Conservation (phyloP, 352 stramenopile genomes). For the Thraustochytrium sp. region DNA sequence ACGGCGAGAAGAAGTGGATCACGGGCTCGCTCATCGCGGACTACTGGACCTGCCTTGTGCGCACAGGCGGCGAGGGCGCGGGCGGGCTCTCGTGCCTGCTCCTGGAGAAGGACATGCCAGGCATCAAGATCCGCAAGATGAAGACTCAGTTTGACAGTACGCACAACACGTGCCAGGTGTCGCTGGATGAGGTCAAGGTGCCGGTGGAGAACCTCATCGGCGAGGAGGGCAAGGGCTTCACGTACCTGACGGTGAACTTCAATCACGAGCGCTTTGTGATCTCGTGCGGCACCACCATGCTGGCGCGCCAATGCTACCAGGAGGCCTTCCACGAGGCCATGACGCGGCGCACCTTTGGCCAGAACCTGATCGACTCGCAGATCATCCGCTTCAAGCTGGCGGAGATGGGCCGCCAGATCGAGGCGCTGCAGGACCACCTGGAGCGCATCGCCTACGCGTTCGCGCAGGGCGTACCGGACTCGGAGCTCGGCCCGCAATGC, state of each 20-base stretch:
- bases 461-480: constrained; percentile 19
- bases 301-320: constrained; percentile 59
- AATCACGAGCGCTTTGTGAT: constrained; percentile 69
- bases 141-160: constrained; percentile 80
- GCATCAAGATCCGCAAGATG: constrained; percentile 76
- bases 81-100: constrained; percentile 78
- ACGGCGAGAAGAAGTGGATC: constrained; percentile 88
- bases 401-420: constrained; percentile 79
- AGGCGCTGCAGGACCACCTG: constrained; percentile 56
- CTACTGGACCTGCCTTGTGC: constrained; percentile 80
- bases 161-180: constrained; percentile 75
- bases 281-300: constrained; percentile 68
- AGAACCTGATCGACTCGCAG: constrained; percentile 36
- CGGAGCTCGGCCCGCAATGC: constrained; percentile 10
- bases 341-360: constrained; percentile 76
- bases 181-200: constrained; percentile 78
- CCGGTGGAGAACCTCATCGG: constrained; percentile 76
- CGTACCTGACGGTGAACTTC: constrained; percentile 85
- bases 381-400: constrained; percentile 79
- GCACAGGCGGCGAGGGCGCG: constrained; percentile 69
- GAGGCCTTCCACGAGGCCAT: constrained; percentile 73
- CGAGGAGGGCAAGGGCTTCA: constrained; percentile 73
- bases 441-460: constrained; percentile 40
- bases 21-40: constrained; percentile 81
- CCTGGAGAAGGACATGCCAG: constrained; percentile 70